Conservation (phyloP, 768 basidiomycete species). For the Hygrocybe coccinea region DNA sequence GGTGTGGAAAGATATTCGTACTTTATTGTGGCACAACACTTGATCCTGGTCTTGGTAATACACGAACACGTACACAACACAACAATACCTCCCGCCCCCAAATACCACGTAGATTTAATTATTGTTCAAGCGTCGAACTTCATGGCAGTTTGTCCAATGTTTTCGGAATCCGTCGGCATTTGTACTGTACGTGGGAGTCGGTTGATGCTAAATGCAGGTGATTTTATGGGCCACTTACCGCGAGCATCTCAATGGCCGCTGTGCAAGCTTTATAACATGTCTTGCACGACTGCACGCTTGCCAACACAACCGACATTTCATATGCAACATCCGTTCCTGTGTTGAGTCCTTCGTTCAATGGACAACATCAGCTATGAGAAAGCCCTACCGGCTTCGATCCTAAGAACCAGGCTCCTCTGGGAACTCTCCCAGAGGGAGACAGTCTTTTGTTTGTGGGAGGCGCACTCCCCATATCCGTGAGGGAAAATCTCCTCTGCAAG, state of each 20-base stretch:
- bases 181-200: constrained; percentile 44
- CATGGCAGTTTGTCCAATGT: constrained; percentile 43
- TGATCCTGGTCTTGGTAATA: constrained; percentile 30
- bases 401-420: constrained; percentile 22
- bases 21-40: constrained; percentile 88
- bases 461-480: constrained; percentile 63
- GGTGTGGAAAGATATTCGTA: constrained; percentile 73
- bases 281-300: constrained; percentile 45
- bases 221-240: constrained; percentile 41
- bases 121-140: neutral
- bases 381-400: constrained; percentile 7
- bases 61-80: neutral
- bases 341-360: neutral
- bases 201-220: neutral
- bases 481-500: constrained; percentile 64
- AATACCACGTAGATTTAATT: neutral
- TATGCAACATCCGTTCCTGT: constrained; percentile 61
- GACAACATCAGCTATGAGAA: neutral
- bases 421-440: constrained; percentile 45
- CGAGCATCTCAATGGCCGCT: constrained; percentile 66
- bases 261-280: constrained; percentile 55
- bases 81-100: neutral
- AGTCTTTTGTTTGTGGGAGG: constrained; percentile 45
- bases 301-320: constrained; percentile 55
- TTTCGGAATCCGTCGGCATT: constrained; percentile 51